These are phyloP conservation scores for Coprinopsis cinerea DNA, from an alignment of 768 basidiomycete genomes.

Conservation along the genomic window DNA sequence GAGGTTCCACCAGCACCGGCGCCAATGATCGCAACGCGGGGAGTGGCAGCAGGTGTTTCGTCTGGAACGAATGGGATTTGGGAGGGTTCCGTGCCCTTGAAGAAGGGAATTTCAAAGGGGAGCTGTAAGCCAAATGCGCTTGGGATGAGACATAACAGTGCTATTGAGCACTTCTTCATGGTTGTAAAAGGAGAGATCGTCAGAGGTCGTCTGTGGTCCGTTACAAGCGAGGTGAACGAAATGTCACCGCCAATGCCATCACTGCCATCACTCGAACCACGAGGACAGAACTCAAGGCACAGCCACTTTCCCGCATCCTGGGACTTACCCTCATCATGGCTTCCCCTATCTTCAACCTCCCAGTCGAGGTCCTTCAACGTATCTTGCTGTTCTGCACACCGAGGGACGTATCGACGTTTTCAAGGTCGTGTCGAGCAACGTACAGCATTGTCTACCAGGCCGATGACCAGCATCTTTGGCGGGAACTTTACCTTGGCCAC, in stretches of 20 bases:
- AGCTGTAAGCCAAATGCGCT: slow-evolving; percentile 34
- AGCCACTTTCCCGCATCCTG: no score
- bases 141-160: slow-evolving; percentile 27
- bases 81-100: slow-evolving; percentile 30
- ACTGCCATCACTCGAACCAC: no score
- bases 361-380: slow-evolving; percentile 14
- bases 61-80: slow-evolving; percentile 10
- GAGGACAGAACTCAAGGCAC: not conserved
- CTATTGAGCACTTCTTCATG: slow-evolving; percentile 15
- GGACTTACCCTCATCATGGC: no score
- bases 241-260: no score
- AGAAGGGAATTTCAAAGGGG: slow-evolving; percentile 54
- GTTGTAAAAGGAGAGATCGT: no score
- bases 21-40: slow-evolving; percentile 80
- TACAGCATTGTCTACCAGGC: slow-evolving; percentile 42
- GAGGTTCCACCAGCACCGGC: slow-evolving; percentile 86
- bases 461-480: slow-evolving; percentile 62
- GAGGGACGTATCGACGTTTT: slow-evolving; percentile 52
- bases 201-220: no score
- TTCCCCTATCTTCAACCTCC: no score
- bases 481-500: slow-evolving; percentile 49
- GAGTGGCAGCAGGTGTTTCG: slow-evolving; percentile 18
- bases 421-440: slow-evolving; percentile 47
- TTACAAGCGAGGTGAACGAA: no score
- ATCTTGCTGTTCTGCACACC: slow-evolving; percentile 52